Evolutionary conservation across 768 basidiomycete species (phyloP), one percentile per base, ranked within the genome.

Genomic region (Scleroderma bovista): DNA sequence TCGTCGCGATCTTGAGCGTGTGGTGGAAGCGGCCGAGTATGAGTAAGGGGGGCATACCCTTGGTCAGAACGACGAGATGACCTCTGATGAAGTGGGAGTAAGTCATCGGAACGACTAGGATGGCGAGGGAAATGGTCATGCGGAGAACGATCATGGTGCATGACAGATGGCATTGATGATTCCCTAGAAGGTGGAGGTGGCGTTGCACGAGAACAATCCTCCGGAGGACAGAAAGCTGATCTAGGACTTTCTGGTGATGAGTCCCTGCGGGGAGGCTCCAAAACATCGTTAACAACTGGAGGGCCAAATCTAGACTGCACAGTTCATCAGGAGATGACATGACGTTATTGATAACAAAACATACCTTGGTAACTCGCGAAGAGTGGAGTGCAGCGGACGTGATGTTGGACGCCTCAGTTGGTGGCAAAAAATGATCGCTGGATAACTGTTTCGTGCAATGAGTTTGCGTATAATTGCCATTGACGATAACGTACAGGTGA

Each of bases 241-340:
- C 44, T 22, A 16, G 39, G 47, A 42, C 56, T 58, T 11, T 63
- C 65, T 6, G 48, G 48, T 12, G 65, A 53, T 15, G 55, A 16
- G 17, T 50, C 51, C 29, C 19, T 42, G n/a, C 33, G 49, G 1
- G 45, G 20, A 26, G 24, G 51, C 19, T 64, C 59, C 2, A 15
- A 20, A 3, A 46, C 41, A 38, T 58, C 64, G 34, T 58, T 64
- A 29, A 44, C 34, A 16, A 67, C 48, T 3, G 65, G 65, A n/a
- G 65, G 65, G 6, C 65, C 65, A 26, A 67, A 67, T 9, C 65
- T 66, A 33, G 67, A 67, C 67, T 67, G 29, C 8, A 19, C 9
- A 24, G 37, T 15, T 36, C n/a, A 6, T 19, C 15, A 54, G n/a
- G 11, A 51, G 23, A 37, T 16, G 16, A 32, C 31, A 12, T 1